Conservation (phyloP, 768 basidiomycete species). For the Leccinum uliginosum region DNA sequence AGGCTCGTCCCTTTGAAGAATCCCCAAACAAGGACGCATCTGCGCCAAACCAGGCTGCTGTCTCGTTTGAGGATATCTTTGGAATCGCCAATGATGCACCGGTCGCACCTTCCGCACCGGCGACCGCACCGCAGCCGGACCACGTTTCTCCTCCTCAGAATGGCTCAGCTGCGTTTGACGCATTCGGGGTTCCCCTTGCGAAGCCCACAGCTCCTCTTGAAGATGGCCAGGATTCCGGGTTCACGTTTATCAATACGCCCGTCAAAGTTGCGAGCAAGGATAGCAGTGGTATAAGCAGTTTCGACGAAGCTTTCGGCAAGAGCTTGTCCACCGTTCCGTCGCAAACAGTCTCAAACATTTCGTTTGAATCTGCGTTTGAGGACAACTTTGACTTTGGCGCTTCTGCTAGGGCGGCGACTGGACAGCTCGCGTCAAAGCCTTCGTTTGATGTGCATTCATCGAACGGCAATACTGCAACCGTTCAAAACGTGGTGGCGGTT, state of each 20-base stretch:
- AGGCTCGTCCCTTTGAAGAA: slow-evolving; percentile 16
- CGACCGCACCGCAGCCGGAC: slow-evolving; percentile 15
- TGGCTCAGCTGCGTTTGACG: slow-evolving; percentile 29
- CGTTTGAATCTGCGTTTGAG: slow-evolving; percentile 64
- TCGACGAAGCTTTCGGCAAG: slow-evolving; percentile 72
- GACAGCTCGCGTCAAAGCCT: slow-evolving; percentile 26
- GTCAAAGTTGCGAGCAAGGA: slow-evolving; percentile 10
- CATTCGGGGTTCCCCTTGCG: slow-evolving; percentile 35
- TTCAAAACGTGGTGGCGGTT: slow-evolving; percentile 2
- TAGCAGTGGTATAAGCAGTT: slow-evolving; percentile 46
- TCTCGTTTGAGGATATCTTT: slow-evolving; percentile 58
- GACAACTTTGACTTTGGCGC: slow-evolving; percentile 61
- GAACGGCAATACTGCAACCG: slow-evolving; percentile 23
- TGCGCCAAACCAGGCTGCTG: slow-evolving; percentile 4
- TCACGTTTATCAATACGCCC: slow-evolving; percentile 17
- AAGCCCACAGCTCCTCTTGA: slow-evolving; percentile 17
- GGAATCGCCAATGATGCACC: slow-evolving; percentile 29
- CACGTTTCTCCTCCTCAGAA: slow-evolving; percentile 14
- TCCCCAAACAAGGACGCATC: slow-evolving; percentile 12
- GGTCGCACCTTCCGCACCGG: slow-evolving; percentile 16
- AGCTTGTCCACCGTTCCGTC: slow-evolving; percentile 38
- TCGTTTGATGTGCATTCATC: slow-evolving; percentile 15
- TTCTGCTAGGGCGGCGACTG: slow-evolving; percentile 33
- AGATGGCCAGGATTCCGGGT: slow-evolving; percentile 16
- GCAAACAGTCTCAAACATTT: slow-evolving; percentile 37